phyloP scores from a whole-genome alignment of 352 stramenopile genomes.

The Peronospora destructor region DNA sequence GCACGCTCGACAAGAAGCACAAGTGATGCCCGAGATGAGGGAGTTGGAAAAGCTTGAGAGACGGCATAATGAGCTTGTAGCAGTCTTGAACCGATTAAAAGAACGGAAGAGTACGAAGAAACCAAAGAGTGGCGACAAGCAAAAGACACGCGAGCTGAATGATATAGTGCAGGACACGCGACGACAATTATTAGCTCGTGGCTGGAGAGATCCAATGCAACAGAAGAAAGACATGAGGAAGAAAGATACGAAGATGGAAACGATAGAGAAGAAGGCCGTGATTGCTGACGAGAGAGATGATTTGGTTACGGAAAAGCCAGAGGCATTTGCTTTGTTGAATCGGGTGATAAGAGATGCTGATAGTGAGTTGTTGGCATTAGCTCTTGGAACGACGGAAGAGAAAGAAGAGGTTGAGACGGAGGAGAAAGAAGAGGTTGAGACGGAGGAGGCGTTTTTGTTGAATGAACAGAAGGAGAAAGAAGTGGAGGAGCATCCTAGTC shows the following conservation, averaged over 20 bases:
- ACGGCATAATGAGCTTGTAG: constrained; percentile 36
- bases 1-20: constrained; percentile 26
- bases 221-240: constrained; percentile 34
- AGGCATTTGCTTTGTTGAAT: background rate
- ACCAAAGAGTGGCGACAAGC: constrained; percentile 36
- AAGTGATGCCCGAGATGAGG: constrained; percentile 33
- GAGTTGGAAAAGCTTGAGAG: constrained; percentile 42
- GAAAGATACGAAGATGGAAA: constrained; percentile 41
- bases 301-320: background rate
- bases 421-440: constrained; percentile 1
- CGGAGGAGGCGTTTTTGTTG: too few relatives aligned
- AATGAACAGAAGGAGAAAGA: constrained; percentile 5
- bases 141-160: constrained; percentile 31
- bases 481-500: background rate
- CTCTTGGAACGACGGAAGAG: constrained; percentile 10
- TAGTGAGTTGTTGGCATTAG: constrained; percentile 22
- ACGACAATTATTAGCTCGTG: constrained; percentile 37
- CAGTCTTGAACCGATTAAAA: constrained; percentile 34
- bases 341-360: constrained; percentile 18
- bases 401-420: constrained; percentile 9
- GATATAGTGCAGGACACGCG: constrained; percentile 37
- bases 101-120: constrained; percentile 60
- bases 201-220: constrained; percentile 38
- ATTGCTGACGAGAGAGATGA: background rate
- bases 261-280: constrained; percentile 20